Percentiles rank a stretch among this genome's conserved stretches.
phyloP scores from a whole-genome alignment of 2,329 filamentous ascomycete genomes.

The Pyricularia sp. region DNA sequence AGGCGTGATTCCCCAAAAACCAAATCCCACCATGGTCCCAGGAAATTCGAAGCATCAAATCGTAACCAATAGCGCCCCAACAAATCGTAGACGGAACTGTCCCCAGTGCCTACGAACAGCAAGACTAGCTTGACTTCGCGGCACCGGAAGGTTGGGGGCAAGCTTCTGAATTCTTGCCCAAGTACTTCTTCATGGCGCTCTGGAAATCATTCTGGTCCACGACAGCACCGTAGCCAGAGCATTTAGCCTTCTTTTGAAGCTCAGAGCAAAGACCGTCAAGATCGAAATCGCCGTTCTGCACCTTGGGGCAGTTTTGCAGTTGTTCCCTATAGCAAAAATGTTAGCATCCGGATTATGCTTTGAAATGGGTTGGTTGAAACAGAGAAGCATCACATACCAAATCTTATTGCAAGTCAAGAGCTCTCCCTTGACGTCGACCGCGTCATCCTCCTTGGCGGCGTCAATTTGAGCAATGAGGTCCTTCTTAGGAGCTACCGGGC shows the following conservation, averaged over 20 bases:
- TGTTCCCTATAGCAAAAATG: constrained; percentile 61
- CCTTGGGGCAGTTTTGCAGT: constrained; percentile 76
- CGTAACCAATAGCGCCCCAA: neutral
- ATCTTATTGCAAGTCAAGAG: constrained; percentile 84
- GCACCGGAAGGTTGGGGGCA: constrained; percentile 4
- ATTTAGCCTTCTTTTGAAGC: constrained; percentile 90
- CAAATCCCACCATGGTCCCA: neutral
- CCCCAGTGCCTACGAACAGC: neutral
- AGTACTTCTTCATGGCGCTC: constrained; percentile 59
- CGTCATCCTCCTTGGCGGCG: constrained; percentile 63
- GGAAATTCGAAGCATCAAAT: neutral
- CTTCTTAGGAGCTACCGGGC: constrained; percentile 40
- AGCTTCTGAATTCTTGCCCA: constrained; percentile 27
- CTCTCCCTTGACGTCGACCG: constrained; percentile 45
- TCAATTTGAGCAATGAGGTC: constrained; percentile 74
- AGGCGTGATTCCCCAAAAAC: neutral
- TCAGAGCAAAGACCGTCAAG: constrained; percentile 89
- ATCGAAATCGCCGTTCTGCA: constrained; percentile 85
- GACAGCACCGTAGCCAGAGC: constrained; percentile 81
- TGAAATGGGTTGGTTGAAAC: neutral
- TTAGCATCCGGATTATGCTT: constrained; percentile 4
- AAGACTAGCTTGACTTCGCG: neutral
- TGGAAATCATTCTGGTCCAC: constrained; percentile 87
- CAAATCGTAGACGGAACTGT: neutral
- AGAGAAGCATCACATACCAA: constrained; percentile 53